These are phyloP conservation scores for Epichloe elymi DNA, from an alignment of 2,329 filamentous ascomycete genomes.

Conservation along the genomic window DNA sequence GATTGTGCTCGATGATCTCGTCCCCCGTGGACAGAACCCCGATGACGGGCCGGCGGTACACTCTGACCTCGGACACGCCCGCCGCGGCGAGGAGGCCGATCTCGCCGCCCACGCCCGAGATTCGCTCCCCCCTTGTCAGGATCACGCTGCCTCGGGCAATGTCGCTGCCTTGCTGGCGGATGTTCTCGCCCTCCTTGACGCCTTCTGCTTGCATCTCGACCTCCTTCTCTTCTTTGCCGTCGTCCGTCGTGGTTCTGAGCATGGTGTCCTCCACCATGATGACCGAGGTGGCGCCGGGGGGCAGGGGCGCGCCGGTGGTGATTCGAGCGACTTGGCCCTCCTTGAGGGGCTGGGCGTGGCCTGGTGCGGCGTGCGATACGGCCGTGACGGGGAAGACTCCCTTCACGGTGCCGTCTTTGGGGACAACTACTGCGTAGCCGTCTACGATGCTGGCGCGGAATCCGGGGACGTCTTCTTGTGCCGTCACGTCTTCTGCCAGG, in stretches of 20 bases:
- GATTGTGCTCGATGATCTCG: conserved; percentile 70
- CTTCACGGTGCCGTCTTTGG: conserved; percentile 49
- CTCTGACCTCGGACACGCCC: conserved; percentile 55
- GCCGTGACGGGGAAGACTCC: conserved; percentile 73
- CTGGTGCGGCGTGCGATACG: conserved; percentile 72
- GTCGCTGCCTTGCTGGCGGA: conserved; percentile 85
- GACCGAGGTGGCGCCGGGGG: conserved; percentile 80
- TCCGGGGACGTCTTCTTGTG: conserved; percentile 74
- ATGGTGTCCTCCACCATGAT: conserved; percentile 88
- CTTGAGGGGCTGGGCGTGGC: conserved; percentile 49
- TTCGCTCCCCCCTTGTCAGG: conserved; percentile 68
- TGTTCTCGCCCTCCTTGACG: conserved; percentile 69
- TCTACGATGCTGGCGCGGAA: conserved; percentile 95
- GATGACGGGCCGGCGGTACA: conserved; percentile 65
- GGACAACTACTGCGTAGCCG: conserved; percentile 75
- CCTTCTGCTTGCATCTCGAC: conserved; percentile 73
- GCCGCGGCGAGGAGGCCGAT: conserved; percentile 81
- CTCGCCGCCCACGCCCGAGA: conserved; percentile 80
- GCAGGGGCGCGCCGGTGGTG: conserved; percentile 86
- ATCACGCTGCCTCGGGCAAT: conserved; percentile 57
- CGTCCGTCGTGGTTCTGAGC: conserved; percentile 60
- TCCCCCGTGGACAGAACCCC: conserved; percentile 90
- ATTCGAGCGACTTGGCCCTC: conserved; percentile 75
- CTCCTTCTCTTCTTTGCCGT: conserved; percentile 73
- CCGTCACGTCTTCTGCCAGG: conserved; percentile 69